A percentile compares a stretch with the other conserved stretches of the same genome.
Conservation (phyloP, 2,329 filamentous ascomycete species). For the Gyromitra esculenta region DNA sequence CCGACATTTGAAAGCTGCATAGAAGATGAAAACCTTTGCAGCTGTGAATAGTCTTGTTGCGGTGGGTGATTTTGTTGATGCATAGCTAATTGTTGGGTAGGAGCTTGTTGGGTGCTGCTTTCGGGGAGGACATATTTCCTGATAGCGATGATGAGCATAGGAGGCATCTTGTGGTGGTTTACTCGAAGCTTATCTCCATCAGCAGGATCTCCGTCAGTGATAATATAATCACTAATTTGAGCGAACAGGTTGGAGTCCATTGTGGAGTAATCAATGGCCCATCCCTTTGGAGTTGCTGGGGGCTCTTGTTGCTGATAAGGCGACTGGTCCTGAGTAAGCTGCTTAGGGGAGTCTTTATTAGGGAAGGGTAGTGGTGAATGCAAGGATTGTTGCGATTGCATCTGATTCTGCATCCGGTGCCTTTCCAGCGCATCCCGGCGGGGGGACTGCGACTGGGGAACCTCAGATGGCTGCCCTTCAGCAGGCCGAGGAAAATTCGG, state of each 20-base stretch:
- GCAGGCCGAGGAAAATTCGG: not conserved
- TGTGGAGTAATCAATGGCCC: slow-evolving; percentile 39
- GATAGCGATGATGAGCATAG: slow-evolving; percentile 36
- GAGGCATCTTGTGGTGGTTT: slow-evolving; percentile 35
- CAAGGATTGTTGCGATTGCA: not conserved
- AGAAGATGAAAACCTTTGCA: not conserved
- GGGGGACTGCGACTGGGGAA: not conserved
- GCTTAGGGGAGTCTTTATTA: not conserved
- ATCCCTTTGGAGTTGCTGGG: slow-evolving; percentile 11
- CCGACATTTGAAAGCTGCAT: slow-evolving; percentile 7
- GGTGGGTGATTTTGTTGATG: slow-evolving; percentile 16
- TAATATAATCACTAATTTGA: slow-evolving; percentile 32
- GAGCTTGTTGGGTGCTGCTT: not conserved
- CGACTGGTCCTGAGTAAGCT: not conserved
- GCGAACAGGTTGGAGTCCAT: slow-evolving; percentile 36
- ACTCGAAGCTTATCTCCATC: slow-evolving; percentile 30
- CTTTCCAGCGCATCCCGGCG: not conserved
- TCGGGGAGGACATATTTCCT: slow-evolving; percentile 32
- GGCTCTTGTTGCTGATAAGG: not conserved
- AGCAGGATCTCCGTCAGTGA: slow-evolving; percentile 22
- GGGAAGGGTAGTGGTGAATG: not conserved
- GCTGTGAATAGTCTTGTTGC: slow-evolving; percentile 1
- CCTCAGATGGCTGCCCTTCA: not conserved
- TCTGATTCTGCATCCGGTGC: slow-evolving; percentile 9
- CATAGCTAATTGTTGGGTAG: not conserved